Base-by-base conservation (phyloP, 306 rosid genomes). In the Gynostemma pentaphyllum region DNA sequence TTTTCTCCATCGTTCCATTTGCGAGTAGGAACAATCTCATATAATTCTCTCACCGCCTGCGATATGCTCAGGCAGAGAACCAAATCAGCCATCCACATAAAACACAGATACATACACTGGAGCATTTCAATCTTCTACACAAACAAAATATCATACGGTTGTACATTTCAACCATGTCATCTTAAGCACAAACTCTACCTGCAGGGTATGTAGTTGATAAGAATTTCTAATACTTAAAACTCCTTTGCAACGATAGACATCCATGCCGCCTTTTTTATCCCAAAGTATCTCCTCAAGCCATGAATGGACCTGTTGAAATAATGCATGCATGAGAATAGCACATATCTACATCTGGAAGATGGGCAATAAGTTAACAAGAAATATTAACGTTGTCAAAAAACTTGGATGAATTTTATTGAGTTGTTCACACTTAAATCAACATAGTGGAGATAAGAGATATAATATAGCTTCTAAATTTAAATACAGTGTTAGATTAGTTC, bases 231-330 rank as follows among this genome's bases (percentile, higher is more conserved):
- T 36, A 32, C 80, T 80, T 51, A 88, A 68, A 62, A 92, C 76
- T 76, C 98, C 96, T 63, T 88, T 92, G 81, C 95, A 86, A 45
- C 98, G 98, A 72, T 88, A 92, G 24, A 86, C 90, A 56, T 92
- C 95, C 92, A 92, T 84, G 72, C 78, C 94, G 59, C 74, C 67
- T 78, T 92, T 92, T 87, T 86, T 92, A 42, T 92, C 98, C 98
- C 98, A 92, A 46, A 88, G 94, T 75, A 92, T 82, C 79, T 92
- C 96, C 84, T 92, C 98, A 45, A 92, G 80, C 98, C 96, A 88
- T 61, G 70, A 9, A 29, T 89, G 85, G 39, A 78, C 87, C 98
- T 92, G 68, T 49, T 56, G 29, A 56, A 11, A 34, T 10, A 56
- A 34, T 9, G 29, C 11, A 56, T 14, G 29, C 28, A 34, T 56